phyloP scores from a whole-genome alignment of 1,284 basidiomycete genomes.

The Lentinula novae-zelandiae region DNA sequence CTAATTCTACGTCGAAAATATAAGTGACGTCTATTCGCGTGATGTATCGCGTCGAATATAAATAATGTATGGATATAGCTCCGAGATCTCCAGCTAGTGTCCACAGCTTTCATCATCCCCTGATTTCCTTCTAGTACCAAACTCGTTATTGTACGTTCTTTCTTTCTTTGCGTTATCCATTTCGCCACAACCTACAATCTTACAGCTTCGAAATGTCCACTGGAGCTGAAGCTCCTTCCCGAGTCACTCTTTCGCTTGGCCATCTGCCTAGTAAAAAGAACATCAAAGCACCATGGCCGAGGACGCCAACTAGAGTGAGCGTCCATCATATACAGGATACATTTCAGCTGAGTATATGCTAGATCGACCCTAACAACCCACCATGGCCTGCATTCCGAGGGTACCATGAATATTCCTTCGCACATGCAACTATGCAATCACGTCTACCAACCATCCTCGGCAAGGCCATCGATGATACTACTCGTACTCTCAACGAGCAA shows the following conservation, averaged over 20 bases:
- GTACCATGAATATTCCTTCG: constrained; percentile 95
- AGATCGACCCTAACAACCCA: constrained; percentile 91
- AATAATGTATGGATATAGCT: background rate
- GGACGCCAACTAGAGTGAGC: constrained; percentile 65
- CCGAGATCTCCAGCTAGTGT: background rate
- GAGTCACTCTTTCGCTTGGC: constrained; percentile 64
- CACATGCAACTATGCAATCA: constrained; percentile 91
- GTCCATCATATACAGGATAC: constrained; percentile 8
- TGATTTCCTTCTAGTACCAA: background rate
- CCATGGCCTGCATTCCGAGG: constrained; percentile 95
- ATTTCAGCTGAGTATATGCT: constrained; percentile 8
- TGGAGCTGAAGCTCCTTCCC: constrained; percentile 32
- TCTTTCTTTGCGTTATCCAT: background rate
- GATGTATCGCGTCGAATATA: background rate
- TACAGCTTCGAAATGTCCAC: background rate
- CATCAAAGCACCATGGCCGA: constrained; percentile 65
- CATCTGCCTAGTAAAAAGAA: constrained; percentile 69
- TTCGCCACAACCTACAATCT: background rate
- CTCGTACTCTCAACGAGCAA: constrained; percentile 86
- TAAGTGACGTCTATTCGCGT: background rate
- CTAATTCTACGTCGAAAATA: no score
- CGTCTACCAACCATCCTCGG: constrained; percentile 93
- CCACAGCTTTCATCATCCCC: background rate
- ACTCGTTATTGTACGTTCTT: background rate
- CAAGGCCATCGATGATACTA: constrained; percentile 93